These are phyloP conservation scores for Nitzschia palea DNA, from an alignment of 108 stramenopile genomes.

Conservation along the genomic window DNA sequence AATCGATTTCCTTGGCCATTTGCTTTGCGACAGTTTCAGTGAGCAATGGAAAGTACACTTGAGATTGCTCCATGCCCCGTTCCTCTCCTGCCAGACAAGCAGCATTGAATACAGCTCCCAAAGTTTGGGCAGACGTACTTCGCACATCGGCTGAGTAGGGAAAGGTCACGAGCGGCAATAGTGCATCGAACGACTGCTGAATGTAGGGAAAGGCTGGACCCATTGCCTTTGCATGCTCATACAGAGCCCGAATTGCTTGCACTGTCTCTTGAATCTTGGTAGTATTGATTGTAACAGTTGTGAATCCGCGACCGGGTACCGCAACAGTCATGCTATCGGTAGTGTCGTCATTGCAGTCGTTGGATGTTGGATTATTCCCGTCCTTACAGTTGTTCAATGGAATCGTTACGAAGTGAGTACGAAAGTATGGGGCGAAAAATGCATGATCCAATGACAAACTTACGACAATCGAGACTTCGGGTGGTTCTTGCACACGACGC, in stretches of 20 bases:
- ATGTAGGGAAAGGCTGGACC: constrained; percentile 64
- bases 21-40: constrained; percentile 51
- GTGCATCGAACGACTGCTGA: constrained; percentile 46
- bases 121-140: constrained; percentile 62
- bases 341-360: constrained; percentile 37
- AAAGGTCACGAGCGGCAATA: constrained; percentile 62
- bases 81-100: constrained; percentile 56
- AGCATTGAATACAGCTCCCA: constrained; percentile 78
- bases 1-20: constrained; percentile 55
- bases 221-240: constrained; percentile 70
- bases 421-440: no score
- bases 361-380: background rate
- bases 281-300: constrained; percentile 77
- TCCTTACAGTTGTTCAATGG: no score
- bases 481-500: constrained; percentile 44
- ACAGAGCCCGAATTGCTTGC: constrained; percentile 65
- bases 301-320: constrained; percentile 73
- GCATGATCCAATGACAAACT: no score
- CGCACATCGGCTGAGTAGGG: constrained; percentile 80
- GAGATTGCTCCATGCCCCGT: constrained; percentile 32
- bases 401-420: no score
- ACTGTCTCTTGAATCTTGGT: constrained; percentile 75
- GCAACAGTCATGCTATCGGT: constrained; percentile 70
- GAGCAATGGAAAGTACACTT: constrained; percentile 41
- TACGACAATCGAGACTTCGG: constrained; percentile 59